phyloP scores from a whole-genome alignment of 2,329 filamentous ascomycete genomes.

The Colletotrichum sojae region DNA sequence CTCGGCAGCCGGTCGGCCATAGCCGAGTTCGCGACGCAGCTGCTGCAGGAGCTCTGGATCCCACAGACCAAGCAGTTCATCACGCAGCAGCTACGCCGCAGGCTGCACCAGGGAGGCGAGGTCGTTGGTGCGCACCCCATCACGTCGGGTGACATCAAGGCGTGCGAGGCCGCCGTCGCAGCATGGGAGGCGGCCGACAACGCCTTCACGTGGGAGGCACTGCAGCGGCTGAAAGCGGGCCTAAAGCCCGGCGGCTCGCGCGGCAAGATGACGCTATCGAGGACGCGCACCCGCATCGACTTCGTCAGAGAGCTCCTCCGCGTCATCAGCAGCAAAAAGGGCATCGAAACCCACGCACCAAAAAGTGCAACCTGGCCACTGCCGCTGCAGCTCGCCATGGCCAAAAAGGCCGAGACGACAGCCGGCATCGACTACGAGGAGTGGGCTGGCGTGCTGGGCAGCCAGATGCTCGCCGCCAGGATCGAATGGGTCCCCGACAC shows the following conservation, averaged over 20 bases:
- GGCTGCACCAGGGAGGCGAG: background rate
- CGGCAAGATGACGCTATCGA: background rate
- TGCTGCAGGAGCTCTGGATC: constrained; percentile 35
- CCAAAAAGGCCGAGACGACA: too few relatives aligned
- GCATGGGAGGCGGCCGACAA: constrained; percentile 2
- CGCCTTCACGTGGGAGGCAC: constrained; percentile 11
- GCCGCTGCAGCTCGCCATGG: background rate
- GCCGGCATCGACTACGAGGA: background rate
- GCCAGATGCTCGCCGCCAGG: background rate
- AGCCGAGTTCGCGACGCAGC: constrained; percentile 1
- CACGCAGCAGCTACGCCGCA: constrained; percentile 14
- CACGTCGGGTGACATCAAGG: background rate
- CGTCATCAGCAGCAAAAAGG: background rate
- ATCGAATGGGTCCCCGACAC: constrained; percentile 16
- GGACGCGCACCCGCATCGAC: background rate
- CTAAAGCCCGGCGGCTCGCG: background rate
- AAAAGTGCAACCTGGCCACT: constrained; percentile 5
- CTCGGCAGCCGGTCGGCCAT: background rate
- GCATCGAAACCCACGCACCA: background rate
- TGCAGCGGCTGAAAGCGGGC: background rate
- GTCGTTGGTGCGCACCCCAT: background rate
- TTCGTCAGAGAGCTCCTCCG: constrained; percentile 4
- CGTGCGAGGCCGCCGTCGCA: background rate
- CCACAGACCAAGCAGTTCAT: constrained; percentile 33
- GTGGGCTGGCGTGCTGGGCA: background rate